Evolutionary conservation across 768 basidiomycete genomes (phyloP), one percentile per base, ranked within the genome.

Genomic region (Lactarius evosmus): DNA sequence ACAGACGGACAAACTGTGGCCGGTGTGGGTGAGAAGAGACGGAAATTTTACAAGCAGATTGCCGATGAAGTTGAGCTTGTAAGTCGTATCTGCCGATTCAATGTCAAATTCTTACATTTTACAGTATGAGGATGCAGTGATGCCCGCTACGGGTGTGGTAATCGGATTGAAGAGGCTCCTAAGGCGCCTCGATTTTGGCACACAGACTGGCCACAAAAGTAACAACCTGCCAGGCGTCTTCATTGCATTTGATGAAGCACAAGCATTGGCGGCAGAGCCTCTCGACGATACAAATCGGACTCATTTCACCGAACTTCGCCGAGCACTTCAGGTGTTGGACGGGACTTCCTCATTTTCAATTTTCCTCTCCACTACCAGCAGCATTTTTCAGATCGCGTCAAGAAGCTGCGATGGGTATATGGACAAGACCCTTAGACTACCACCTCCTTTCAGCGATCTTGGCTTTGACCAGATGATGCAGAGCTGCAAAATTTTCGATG

Each of bases 401-500:
- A n/a, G n/a, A n/a, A n/a, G n/a, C n/a, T n/a, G n/a, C n/a, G n/a
- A n/a, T n/a, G n/a, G n/a, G n/a, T n/a, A n/a, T n/a, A 7, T 8
- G 6, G 12, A n/a, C 34, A 40, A 36, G n/a, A 7, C 2, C 16
- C 16, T 19, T 27, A 7, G 27, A 7, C 19, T 38, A 32, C 56
- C 44, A 19, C 16, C 5, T 17, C 29, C 56, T n/a, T 58, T 58
- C 32, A 49, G 40, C 3, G 4, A 22, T 3, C n/a, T 49, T 22
- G 57, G 41, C 3, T 58, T 58, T 49, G 32, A 58, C 44, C 32
- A 58, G 16, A 17, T 58, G 17, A 34, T 58, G 44, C 1, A n/a
- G 19, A 12, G 12, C 11, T 16, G n/a, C 57, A 58, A 25, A 7
- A 19, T 58, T 33, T 9, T 29, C 4, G 30, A 25, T 8, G 12